A percentile compares a stretch with the other conserved stretches of the same genome.
These are phyloP conservation scores for Oenanthe sinensis DNA, from an alignment of 129 eudicot species.

Conservation along the genomic window DNA sequence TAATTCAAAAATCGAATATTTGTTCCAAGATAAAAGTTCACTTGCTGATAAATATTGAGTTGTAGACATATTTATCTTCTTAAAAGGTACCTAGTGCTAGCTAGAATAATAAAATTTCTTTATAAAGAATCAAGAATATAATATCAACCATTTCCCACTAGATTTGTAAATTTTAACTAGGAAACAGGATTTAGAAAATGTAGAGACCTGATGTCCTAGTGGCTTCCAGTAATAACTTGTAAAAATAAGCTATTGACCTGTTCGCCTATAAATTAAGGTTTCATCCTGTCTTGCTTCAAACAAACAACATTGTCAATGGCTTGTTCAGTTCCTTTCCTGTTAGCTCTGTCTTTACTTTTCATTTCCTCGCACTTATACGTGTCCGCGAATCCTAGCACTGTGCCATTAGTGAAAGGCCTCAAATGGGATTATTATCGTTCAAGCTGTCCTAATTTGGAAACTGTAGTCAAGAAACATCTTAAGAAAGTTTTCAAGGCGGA, in stretches of 20 bases:
- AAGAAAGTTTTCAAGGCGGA: slow-evolving; percentile 42
- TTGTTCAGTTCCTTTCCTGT: slow-evolving; percentile 23
- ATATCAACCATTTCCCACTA: not conserved
- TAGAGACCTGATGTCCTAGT: too few species aligned
- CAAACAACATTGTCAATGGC: slow-evolving; percentile 18
- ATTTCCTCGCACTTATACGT: slow-evolving; percentile 20
- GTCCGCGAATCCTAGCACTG: slow-evolving; percentile 23
- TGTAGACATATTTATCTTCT: not conserved
- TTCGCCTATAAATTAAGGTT: not conserved
- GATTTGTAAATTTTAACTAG: not conserved
- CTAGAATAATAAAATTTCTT: not conserved
- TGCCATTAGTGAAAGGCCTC: slow-evolving; percentile 38
- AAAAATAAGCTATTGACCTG: not conserved
- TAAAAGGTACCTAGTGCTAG: not conserved
- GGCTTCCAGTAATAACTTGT: not conserved
- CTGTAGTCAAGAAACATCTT: slow-evolving; percentile 40
- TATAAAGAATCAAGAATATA: too few species aligned
- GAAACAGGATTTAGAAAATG: not conserved
- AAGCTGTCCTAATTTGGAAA: slow-evolving; percentile 42
- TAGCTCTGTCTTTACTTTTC: slow-evolving; percentile 21
- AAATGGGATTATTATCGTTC: slow-evolving; percentile 35
- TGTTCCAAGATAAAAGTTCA: not conserved
- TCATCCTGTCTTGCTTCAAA: not conserved
- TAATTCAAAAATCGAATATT: too few species aligned
- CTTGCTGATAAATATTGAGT: not conserved